Conservation (phyloP, 306 rosid species). For the Citrullus amarus region DNA sequence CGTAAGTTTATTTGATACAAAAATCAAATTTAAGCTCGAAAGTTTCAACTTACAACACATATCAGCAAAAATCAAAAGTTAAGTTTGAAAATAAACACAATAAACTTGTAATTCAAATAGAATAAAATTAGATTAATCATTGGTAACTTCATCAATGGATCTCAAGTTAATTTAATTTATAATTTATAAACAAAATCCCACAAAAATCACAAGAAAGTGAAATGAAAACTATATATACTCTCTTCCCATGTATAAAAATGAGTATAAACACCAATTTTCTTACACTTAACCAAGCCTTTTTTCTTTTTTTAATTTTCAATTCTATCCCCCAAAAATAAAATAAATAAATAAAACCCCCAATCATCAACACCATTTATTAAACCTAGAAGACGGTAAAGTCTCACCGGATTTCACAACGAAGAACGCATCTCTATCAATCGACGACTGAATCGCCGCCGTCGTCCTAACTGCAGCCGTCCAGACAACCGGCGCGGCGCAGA, state of each 20-base stretch:
- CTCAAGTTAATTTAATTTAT: background rate
- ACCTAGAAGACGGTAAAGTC: conserved; percentile 33
- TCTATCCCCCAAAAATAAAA: background rate
- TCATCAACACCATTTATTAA: conserved; percentile 40
- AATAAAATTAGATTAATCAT: too few species aligned
- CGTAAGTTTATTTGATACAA: too few species aligned
- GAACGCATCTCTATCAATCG: conserved; percentile 69
- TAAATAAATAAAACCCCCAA: background rate
- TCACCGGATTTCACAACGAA: conserved; percentile 42
- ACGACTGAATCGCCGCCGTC: conserved; percentile 40
- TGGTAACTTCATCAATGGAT: too few species aligned
- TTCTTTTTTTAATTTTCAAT: background rate
- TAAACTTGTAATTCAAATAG: too few species aligned
- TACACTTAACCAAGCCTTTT: background rate
- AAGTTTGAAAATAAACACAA: too few species aligned
- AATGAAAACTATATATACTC: background rate
- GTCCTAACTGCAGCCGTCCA: conserved; percentile 49
- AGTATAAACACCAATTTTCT: background rate
- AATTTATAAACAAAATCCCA: background rate
- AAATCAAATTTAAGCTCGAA: too few species aligned
- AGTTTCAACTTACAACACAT: too few species aligned
- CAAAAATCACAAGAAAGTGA: background rate
- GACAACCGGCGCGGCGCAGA: conserved; percentile 47
- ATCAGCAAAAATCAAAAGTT: too few species aligned
- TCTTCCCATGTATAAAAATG: background rate